A percentile compares a stretch with the other conserved stretches of the same genome.
These are phyloP conservation scores for Cladorrhinum sp. DNA, from an alignment of 2,329 filamentous ascomycete species.

Conservation along the genomic window DNA sequence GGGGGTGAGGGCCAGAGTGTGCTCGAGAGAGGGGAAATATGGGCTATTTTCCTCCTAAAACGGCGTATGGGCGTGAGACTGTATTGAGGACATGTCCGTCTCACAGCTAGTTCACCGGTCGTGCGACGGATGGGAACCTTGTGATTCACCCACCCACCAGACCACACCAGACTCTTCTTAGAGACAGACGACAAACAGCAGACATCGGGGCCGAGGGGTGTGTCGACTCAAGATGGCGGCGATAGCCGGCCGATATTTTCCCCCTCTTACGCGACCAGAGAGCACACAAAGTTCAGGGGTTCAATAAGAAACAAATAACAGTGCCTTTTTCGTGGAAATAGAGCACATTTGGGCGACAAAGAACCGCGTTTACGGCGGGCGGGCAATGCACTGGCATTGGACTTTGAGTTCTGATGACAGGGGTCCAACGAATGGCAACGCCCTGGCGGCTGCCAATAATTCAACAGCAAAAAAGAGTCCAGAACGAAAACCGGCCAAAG, in stretches of 20 bases:
- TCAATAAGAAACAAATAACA: conserved; percentile 1
- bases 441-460: conserved; percentile 13
- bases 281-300: conserved; percentile 15
- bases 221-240: background rate
- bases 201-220: background rate
- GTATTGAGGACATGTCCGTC: conserved; percentile 8
- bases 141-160: conserved; percentile 9
- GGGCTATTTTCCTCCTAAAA: conserved; percentile 12
- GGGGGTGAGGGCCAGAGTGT: background rate
- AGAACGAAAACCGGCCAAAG: conserved; percentile 10
- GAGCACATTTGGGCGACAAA: conserved; percentile 4
- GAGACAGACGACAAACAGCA: background rate
- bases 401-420: conserved; percentile 9
- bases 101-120: background rate
- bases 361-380: conserved; percentile 1
- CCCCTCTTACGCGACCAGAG: conserved; percentile 10
- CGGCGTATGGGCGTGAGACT: conserved; percentile 16
- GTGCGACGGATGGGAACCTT: background rate
- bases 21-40: background rate
- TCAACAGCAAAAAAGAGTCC: conserved; percentile 11
- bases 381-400: conserved; percentile 6
- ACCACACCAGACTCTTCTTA: background rate
- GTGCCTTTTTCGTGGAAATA: background rate
- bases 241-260: background rate
- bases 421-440: conserved; percentile 5